Evolutionary conservation across 768 basidiomycete genomes (phyloP).

Genomic region (Artomyces pyxidatus): DNA sequence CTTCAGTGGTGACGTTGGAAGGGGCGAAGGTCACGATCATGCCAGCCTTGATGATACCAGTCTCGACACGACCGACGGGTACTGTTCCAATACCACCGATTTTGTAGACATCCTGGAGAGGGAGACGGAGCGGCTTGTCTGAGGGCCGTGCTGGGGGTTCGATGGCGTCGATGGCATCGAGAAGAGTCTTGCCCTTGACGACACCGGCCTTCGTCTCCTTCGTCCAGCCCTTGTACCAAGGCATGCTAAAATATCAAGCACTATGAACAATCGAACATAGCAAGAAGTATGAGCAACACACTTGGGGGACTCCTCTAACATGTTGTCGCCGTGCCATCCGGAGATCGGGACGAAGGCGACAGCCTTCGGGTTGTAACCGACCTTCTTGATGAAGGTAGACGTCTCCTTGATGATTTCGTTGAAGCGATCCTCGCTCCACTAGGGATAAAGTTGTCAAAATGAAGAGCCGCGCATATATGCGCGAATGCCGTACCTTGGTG

Average conservation of each 20-base stretch:
- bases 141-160: slow-evolving; percentile 94
- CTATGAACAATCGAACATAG: background rate
- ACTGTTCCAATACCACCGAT: slow-evolving; percentile 99
- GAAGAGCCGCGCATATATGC: too few relatives aligned
- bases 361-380: slow-evolving; percentile 98
- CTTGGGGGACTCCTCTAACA: slow-evolving; percentile 98
- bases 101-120: slow-evolving; percentile 99
- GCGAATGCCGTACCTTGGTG: slow-evolving; percentile 61
- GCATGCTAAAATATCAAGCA: slow-evolving; percentile 56
- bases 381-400: slow-evolving; percentile 98
- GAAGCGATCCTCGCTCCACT: slow-evolving; percentile 99
- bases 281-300: slow-evolving; percentile 27
- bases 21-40: slow-evolving; percentile 99
- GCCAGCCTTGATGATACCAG: slow-evolving; percentile 98
- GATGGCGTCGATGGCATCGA: slow-evolving; percentile 99
- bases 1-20: slow-evolving; percentile 98
- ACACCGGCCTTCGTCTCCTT: slow-evolving; percentile 92
- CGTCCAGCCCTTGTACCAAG: slow-evolving; percentile 99
- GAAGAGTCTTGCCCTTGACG: slow-evolving; percentile 97
- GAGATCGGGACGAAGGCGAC: slow-evolving; percentile 99
- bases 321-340: slow-evolving; percentile 99
- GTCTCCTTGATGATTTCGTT: slow-evolving; percentile 99
- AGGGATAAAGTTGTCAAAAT: too few relatives aligned
- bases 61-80: slow-evolving; percentile 99
- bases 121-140: slow-evolving; percentile 99